Percentiles rank a stretch among this genome's conserved stretches.
Evolutionary conservation across 306 rosid genomes (phyloP).

Genomic region (Medicago lupulina): DNA sequence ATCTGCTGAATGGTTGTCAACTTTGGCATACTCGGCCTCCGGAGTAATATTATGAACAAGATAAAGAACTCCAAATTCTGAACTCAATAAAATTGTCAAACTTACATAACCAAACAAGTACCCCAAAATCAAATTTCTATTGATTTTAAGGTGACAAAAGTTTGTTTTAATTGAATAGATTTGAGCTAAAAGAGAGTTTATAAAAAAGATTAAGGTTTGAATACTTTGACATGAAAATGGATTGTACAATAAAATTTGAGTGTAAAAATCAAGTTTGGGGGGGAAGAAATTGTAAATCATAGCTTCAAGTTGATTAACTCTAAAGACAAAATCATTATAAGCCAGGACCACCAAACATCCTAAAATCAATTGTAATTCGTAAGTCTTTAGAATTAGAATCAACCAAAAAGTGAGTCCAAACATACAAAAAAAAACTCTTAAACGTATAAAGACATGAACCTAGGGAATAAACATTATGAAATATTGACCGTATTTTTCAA

Average conservation of each 20-base stretch:
- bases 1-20: too few species aligned
- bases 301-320: not conserved
- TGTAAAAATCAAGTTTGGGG: not conserved
- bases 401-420: not conserved
- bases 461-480: not conserved
- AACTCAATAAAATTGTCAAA: not conserved
- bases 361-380: not conserved
- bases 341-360: not conserved
- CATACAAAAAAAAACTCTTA: not conserved
- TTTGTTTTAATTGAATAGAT: too few species aligned
- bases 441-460: too few species aligned
- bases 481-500: constrained; percentile 21
- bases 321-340: not conserved
- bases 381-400: not conserved
- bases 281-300: too few species aligned
- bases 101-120: not conserved
- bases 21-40: too few species aligned
- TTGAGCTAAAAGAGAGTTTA: too few species aligned
- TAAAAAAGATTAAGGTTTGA: too few species aligned
- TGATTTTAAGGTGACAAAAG: too few species aligned
- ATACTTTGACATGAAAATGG: not conserved
- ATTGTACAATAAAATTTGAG: not conserved
- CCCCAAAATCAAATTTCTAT: not conserved
- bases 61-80: not conserved
- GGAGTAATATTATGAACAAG: not conserved